phyloP scores from a whole-genome alignment of 192 early-diverging fungal species.

The Powellomyces hirtus region DNA sequence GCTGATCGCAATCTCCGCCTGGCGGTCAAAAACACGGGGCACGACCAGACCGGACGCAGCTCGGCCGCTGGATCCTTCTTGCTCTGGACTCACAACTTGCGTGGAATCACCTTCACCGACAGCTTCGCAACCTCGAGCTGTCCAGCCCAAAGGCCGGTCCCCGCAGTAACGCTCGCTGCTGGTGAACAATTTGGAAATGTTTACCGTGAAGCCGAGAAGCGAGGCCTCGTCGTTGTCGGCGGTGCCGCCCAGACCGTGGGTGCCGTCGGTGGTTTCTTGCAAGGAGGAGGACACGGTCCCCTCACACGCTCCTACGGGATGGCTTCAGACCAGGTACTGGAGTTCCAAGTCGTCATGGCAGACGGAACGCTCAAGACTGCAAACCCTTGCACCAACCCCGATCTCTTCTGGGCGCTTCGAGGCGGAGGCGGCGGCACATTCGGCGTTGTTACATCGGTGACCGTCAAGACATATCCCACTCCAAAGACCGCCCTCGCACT shows the following conservation, averaged over 20 bases:
- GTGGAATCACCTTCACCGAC: slow-evolving; percentile 22
- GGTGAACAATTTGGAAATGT: slow-evolving; percentile 43
- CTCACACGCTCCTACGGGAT: slow-evolving; percentile 4
- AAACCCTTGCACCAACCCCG: slow-evolving; percentile 39
- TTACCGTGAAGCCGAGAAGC: slow-evolving; percentile 31
- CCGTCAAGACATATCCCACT: not conserved
- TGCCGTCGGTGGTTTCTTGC: not conserved
- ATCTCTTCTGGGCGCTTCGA: slow-evolving; percentile 61
- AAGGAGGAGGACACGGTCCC: slow-evolving; percentile 1
- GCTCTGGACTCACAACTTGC: slow-evolving; percentile 47
- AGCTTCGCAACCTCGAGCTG: not conserved
- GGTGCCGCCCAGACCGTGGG: slow-evolving; percentile 31
- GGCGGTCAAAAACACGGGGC: slow-evolving; percentile 58
- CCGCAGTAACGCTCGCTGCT: slow-evolving; percentile 36
- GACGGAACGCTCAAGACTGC: slow-evolving; percentile 39
- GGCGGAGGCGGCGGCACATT: slow-evolving; percentile 51
- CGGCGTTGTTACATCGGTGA: slow-evolving; percentile 22
- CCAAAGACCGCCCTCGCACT: not conserved
- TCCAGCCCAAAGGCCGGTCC: not conserved
- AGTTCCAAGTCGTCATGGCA: slow-evolving; percentile 51
- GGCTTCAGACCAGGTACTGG: not conserved
- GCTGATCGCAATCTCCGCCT: slow-evolving; percentile 41
- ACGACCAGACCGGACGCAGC: slow-evolving; percentile 47
- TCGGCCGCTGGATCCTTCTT: slow-evolving; percentile 43
- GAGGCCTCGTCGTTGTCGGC: slow-evolving; percentile 39